These are phyloP conservation scores for Dryas alaskensis DNA, from an alignment of 306 rosid species.

Conservation along the genomic window DNA sequence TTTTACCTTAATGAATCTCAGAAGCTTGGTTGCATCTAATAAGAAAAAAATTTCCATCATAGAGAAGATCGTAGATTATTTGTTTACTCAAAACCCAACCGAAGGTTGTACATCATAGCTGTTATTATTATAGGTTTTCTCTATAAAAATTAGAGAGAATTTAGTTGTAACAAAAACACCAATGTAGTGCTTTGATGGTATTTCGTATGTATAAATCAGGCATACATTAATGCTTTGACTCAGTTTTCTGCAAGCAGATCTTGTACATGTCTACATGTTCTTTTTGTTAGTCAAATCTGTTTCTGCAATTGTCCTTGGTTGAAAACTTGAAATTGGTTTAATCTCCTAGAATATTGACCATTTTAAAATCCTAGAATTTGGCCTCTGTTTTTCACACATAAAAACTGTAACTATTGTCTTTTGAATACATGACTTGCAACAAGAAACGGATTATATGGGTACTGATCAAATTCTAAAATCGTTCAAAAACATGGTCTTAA, in stretches of 20 bases:
- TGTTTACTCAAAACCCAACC: slow-evolving; percentile 24
- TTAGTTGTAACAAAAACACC: slow-evolving; percentile 11
- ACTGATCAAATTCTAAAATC: too few relatives aligned
- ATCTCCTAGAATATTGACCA: background rate
- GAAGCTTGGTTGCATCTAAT: slow-evolving; percentile 48
- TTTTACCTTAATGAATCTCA: slow-evolving; percentile 39
- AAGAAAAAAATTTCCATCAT: slow-evolving; percentile 23
- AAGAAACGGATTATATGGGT: too few relatives aligned
- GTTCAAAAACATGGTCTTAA: too few relatives aligned
- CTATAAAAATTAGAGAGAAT: background rate
- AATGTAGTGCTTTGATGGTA: background rate
- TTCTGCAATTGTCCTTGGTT: too few relatives aligned
- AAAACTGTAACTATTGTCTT: too few relatives aligned
- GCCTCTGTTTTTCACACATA: background rate
- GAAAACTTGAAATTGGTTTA: background rate
- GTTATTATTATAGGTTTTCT: slow-evolving; percentile 1
- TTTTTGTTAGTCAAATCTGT: background rate
- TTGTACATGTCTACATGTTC: background rate
- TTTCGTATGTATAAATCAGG: background rate
- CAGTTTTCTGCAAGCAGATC: background rate
- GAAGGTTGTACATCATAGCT: slow-evolving; percentile 18
- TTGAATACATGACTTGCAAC: too few relatives aligned
- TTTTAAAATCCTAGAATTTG: background rate
- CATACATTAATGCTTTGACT: background rate
- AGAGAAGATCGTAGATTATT: slow-evolving; percentile 21